Evolutionary conservation across 1,284 basidiomycete genomes (phyloP), one percentile per base, ranked within the genome.

Genomic region (Pseudozyma tsukubaensis): DNA sequence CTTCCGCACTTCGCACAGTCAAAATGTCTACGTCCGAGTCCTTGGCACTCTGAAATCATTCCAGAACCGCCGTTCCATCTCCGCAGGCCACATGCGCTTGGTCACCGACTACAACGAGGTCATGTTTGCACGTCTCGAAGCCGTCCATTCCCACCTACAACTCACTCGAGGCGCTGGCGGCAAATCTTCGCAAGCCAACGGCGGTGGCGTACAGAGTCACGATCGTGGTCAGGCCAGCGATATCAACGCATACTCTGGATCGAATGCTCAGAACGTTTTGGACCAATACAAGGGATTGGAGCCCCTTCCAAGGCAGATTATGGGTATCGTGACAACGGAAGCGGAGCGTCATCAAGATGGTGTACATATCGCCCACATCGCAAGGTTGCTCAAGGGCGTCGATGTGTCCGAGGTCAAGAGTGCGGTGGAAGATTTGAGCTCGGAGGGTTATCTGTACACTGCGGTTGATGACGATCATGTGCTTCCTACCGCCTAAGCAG

Each of bases 1-100:
- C 43, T 53, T 39, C 8, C 43, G 36, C 21, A 19, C 18, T 40
- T 40, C 21, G 1, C 21, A 62, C 71, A 94, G 94, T 50, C 90
- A 92, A 84, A 88, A 90, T 48, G 87, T 87, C 40, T 95, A 92
- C 83, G 90, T 96, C 40, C 90, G 92, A n/a, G 89, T 97, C 24
- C 89, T 92, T 39, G 97, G 96, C n/a, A 88, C 88, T n/a, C 86
- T 98, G 75, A 97, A 97, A 85, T 88, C 88, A 8, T 97, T 97
- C 85, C 89, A 90, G 44, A 90, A 88, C 77, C 95, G 93, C 85
- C 88, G 90, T 78, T 89, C 91, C 73, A 89, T 97, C 72, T 89
- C 91, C 32, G 68, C 77, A 3, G 80, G 74, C 0, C 76, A 80
- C 57, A 78, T 83, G 43, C 59, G 76, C 14, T 86, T 87, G 5